Evolutionary conservation across 129 eudicot species (phyloP), one percentile per base, ranked within the genome.

Genomic region (Helianthus tuberosus): DNA sequence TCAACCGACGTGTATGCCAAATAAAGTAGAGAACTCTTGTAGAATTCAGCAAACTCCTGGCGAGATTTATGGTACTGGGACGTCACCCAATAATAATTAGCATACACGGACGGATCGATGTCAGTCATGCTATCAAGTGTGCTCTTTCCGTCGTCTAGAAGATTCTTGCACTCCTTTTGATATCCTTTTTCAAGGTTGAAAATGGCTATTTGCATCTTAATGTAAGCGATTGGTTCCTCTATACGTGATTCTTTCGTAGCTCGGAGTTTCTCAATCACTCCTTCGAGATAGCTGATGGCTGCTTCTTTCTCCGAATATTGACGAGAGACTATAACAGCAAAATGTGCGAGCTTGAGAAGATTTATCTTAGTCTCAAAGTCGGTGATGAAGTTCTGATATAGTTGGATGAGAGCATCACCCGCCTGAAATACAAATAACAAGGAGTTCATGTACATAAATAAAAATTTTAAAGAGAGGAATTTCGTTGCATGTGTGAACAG

Each of bases 341-440:
- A 89, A 79, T 93, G 98, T 48, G 98, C 95, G 66, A 93, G 95
- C 89, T 93, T 93, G 72, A 93, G 98, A 60, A 93, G 95, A 73
- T 93, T 93, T 79, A 93, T 89, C 80, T 93, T 93, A 13, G 98
- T 89, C 96, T 93, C 98, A 66, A 93, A 93, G 66, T 93, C 96
- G 5, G 95, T 84, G 82, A 93, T 89, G 84, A 93, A 93, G 72
- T 93, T 82, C 50, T 93, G 86, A 74, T 93, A 93, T 43, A 93
- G 86, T 76, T 93, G 98, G 54, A 93, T 93, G 63, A 93, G 87
- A 63, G 98, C 88, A 86, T 93, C 98, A 62, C 98, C 96, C 8
- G 95, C 92, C 98, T 93, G 87, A 79, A 85, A 77, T 71, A 71
- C 13, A 36, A 11, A 74, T 5, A 68, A 10, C 20, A 55, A 55